Evolutionary conservation across 768 basidiomycete species (phyloP), one percentile per base, ranked within the genome.

Genomic region (Tylopilus plumbeoviolaceoides): DNA sequence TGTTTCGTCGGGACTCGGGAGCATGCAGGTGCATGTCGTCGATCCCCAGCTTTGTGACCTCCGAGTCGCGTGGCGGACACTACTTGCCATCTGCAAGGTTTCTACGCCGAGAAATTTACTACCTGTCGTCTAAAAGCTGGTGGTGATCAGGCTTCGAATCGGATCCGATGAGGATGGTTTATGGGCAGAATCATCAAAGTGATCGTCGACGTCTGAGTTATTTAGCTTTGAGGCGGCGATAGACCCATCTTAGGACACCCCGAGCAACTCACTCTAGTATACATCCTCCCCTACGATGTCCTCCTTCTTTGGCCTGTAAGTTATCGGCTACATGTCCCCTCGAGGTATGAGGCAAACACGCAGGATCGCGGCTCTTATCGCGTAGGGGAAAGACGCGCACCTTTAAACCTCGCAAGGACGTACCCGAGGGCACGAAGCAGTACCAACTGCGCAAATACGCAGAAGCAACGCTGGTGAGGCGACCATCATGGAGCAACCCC

Each of bases 381-480:
- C 33, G n/a, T 59, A 93, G 91, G 43, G 91, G 89, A 39, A 94
- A 93, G 75, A 91, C 89, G 35, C 84, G 91, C 50, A 94, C 95
- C 17, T 98, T 98, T 81, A 95, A 95, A 67, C 95, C 95, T 27
- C 87, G 93, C 63, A 93, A 90, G 72, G 91, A 92, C 68, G 87
- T 94, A 21, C 89, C 93, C 5, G 93, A 95, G 70, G 95, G 95
- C 38, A 95, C 95, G 36, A 95, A 95, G 72, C 95, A 98, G 68
- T 98, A 95, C 69, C 95, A 98, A 73, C 76, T 99, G 58, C 85
- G 97, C 70, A 98, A 98, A 77, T 98, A 95, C 65, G 93, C 93
- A 8, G 93, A 94, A 67, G 92, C 92, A n/a, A 95, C 94, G 27
- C 73, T 95, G 68, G 93, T 90, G 70, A 65, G 57, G 28, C 43